Percentiles rank a stretch among this genome's conserved stretches.
Evolutionary conservation across 768 basidiomycete species (phyloP).

Genomic region (Panus rudis): DNA sequence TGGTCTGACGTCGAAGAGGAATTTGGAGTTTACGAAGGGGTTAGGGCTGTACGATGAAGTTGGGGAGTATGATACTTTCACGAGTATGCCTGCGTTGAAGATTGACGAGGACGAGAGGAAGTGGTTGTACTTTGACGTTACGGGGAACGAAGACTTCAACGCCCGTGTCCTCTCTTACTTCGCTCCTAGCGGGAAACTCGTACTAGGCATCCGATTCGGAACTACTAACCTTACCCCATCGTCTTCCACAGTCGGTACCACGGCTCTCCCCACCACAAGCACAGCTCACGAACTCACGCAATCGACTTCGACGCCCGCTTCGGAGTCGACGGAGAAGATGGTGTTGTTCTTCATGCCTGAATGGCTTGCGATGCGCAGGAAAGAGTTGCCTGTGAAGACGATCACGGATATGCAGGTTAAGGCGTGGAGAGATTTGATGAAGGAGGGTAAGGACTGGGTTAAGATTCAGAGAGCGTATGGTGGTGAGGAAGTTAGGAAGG

Average conservation of each 20-base stretch:
- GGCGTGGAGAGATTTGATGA: slow-evolving; percentile 58
- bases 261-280: slow-evolving; percentile 28
- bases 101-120: slow-evolving; percentile 20
- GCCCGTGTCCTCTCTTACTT: slow-evolving; percentile 23
- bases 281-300: slow-evolving; percentile 25
- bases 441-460: slow-evolving; percentile 50
- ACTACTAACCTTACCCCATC: slow-evolving; percentile 50
- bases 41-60: slow-evolving; percentile 54
- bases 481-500: slow-evolving; percentile 36
- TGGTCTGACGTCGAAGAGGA: slow-evolving; percentile 55
- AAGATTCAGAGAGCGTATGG: slow-evolving; percentile 42
- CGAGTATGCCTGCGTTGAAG: no score
- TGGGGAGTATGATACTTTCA: slow-evolving; percentile 44
- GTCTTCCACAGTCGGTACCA: slow-evolving; percentile 20
- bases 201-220: slow-evolving; percentile 42
- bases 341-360: slow-evolving; percentile 66
- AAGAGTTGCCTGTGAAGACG: slow-evolving; percentile 37
- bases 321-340: slow-evolving; percentile 12
- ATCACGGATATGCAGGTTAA: slow-evolving; percentile 43
- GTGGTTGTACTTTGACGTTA: slow-evolving; percentile 61
- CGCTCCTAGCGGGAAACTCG: slow-evolving; percentile 12
- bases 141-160: slow-evolving; percentile 51
- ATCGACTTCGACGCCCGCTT: slow-evolving; percentile 17
- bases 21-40: slow-evolving; percentile 44
- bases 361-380: slow-evolving; percentile 52